Evolutionary conservation across 768 basidiomycete genomes (phyloP).

Genomic region (Trametes cinnabarina): DNA sequence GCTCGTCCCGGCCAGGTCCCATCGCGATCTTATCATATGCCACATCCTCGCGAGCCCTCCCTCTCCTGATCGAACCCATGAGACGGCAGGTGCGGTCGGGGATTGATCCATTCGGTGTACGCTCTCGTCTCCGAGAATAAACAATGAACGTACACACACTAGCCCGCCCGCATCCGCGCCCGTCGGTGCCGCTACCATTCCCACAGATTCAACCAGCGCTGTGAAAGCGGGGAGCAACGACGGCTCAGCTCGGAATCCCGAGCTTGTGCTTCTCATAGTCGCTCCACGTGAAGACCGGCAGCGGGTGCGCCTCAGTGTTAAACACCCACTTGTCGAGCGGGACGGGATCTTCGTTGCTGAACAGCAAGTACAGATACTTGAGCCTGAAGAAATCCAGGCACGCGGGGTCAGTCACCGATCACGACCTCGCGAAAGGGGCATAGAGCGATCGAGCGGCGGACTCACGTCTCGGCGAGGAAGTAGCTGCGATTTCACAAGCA

Average conservation of each 20-base stretch:
- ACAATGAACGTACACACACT: background rate
- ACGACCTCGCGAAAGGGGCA: background rate
- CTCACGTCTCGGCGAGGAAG: constrained; percentile 54
- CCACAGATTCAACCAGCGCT: background rate
- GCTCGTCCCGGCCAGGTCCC: constrained; percentile 5
- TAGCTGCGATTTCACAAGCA: constrained; percentile 38
- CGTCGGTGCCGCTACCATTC: too few relatives aligned
- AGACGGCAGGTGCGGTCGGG: background rate
- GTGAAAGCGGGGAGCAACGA: background rate
- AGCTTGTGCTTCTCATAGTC: constrained; percentile 46
- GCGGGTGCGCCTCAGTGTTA: constrained; percentile 68
- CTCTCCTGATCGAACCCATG: constrained; percentile 1
- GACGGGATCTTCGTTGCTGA: constrained; percentile 59
- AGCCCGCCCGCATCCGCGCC: too few relatives aligned
- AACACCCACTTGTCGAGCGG: constrained; percentile 45
- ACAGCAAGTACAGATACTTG: constrained; percentile 72
- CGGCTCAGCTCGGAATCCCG: constrained; percentile 21
- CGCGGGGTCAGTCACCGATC: background rate
- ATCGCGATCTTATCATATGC: constrained; percentile 11
- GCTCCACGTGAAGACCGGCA: constrained; percentile 69
- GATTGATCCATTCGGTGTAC: background rate
- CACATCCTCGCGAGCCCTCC: background rate
- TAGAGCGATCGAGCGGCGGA: constrained; percentile 1
- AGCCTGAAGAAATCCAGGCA: constrained; percentile 41
- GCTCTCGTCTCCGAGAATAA: background rate